A percentile compares a stretch with the other conserved stretches of the same genome.
Conservation (phyloP, 768 basidiomycete genomes). For the Mycena amicta region DNA sequence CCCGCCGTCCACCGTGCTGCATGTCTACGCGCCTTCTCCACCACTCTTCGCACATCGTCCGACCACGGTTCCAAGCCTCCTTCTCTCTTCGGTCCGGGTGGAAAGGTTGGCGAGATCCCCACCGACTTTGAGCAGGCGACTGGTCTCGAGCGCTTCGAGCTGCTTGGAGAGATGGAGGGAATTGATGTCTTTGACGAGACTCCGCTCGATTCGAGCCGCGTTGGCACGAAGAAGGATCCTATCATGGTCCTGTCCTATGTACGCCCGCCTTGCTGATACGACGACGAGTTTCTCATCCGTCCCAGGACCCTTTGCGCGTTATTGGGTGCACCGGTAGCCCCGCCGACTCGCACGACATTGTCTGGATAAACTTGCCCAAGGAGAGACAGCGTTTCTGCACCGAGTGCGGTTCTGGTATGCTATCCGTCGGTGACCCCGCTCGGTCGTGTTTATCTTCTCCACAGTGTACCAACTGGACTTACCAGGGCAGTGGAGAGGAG, state of each 20-base stretch:
- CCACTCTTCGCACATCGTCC: conserved; percentile 56
- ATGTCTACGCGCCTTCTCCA: conserved; percentile 58
- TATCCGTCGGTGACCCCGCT: not conserved
- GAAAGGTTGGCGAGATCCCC: conserved; percentile 73
- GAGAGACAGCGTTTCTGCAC: conserved; percentile 79
- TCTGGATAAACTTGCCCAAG: conserved; percentile 75
- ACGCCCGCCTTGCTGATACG: conserved; percentile 40
- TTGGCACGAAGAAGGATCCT: conserved; percentile 88
- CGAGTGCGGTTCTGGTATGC: conserved; percentile 91
- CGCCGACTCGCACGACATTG: conserved; percentile 91
- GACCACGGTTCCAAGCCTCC: conserved; percentile 60
- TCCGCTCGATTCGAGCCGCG: conserved; percentile 79
- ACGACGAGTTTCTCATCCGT: conserved; percentile 1
- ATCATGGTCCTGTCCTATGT: conserved; percentile 87
- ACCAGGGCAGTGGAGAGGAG: conserved; percentile 30
- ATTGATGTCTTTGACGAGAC: conserved; percentile 87
- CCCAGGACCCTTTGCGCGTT: conserved; percentile 77
- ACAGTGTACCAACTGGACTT: conserved; percentile 77
- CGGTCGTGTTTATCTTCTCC: not conserved
- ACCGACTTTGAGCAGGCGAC: conserved; percentile 91
- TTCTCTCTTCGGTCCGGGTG: conserved; percentile 70
- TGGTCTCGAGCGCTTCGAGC: conserved; percentile 94
- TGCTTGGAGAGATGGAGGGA: conserved; percentile 86
- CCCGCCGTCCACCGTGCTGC: conserved; percentile 30
- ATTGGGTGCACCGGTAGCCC: conserved; percentile 95